A percentile compares a stretch with the other conserved stretches of the same genome.
Evolutionary conservation across 116 monocot genomes (phyloP).

Genomic region (Cymodocea nodosa): DNA sequence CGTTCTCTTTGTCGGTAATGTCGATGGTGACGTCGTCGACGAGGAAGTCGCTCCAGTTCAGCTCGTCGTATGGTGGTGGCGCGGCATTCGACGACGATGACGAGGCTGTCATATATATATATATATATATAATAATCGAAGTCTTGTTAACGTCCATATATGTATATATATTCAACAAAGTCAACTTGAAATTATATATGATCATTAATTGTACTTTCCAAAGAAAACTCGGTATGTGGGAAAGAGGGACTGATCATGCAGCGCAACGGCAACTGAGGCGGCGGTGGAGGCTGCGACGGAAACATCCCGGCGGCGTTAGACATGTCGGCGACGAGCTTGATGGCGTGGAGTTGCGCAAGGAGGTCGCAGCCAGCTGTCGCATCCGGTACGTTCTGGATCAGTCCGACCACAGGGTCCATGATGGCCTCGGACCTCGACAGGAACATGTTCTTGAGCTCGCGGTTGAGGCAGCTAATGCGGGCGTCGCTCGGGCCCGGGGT

Average conservation of each 20-base stretch:
- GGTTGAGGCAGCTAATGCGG: constrained; percentile 26
- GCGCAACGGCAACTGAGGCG: background rate
- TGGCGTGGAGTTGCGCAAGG: constrained; percentile 11
- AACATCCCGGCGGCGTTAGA: background rate
- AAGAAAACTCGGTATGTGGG: too few relatives aligned
- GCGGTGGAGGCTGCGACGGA: background rate
- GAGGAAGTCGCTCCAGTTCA: constrained; percentile 47
- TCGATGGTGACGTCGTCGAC: constrained; percentile 10
- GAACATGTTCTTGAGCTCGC: constrained; percentile 21
- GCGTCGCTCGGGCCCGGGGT: background rate
- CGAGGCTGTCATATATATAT: background rate
- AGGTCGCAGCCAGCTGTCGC: constrained; percentile 7
- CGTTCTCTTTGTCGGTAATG: background rate
- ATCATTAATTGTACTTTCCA: too few relatives aligned
- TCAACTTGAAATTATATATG: too few relatives aligned
- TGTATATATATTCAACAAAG: too few relatives aligned
- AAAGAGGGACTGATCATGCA: too few relatives aligned
- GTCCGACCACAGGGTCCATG: background rate
- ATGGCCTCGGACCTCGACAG: constrained; percentile 1
- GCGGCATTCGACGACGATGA: constrained; percentile 4
- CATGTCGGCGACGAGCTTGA: constrained; percentile 10
- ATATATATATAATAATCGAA: too few relatives aligned
- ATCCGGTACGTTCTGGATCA: background rate
- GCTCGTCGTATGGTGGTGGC: constrained; percentile 1
- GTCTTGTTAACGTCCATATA: too few relatives aligned